Evolutionary conservation across 257 asterid species (phyloP), one percentile per base, ranked within the genome.

Genomic region (Osmanthus fragrans): DNA sequence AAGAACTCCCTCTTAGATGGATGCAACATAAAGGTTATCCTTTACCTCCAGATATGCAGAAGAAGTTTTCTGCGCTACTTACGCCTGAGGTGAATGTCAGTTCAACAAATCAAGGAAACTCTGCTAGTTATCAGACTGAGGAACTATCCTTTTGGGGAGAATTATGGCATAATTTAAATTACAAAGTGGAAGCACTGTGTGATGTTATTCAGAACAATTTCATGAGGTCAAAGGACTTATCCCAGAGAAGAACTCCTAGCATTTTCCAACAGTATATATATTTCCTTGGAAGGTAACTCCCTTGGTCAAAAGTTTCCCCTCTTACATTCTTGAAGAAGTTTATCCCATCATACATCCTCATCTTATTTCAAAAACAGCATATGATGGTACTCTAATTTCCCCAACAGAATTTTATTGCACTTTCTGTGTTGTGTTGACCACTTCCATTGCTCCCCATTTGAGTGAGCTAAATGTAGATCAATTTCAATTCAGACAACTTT

Each of bases 1-100:
- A 89, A 66, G 97, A 91, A 85, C 94, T 94, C 79, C 97, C 99
- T 29, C 81, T 94, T 54, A 82, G 91, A 84, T 94, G 99, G 99
- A 90, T 92, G 96, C 86, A 89, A 76, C 90, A 89, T 76, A 92
- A 94, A 82, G 96, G 97, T 65, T 91, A 90, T 51, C 87, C 89
- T 1, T 84, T 94, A 71, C 99, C 99, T 71, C 77, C 72, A 16
- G 94, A 92, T 77, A 87, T 92, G 94, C 93, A 79, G 74, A 82
- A 73, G 54, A 82, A 79, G 69, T 77, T 79, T 81, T 80, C 87
- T 49, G 80, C 40, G 39, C 69, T 69, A 23, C 77, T 70, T 71
- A 76, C 79, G 73, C 80, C 90, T 45, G 78, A 45, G 30, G 75
- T 74, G 32, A 73, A 81, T 12, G 79, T 73, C 21, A 74, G 80